Evolutionary conservation across 768 basidiomycete genomes (phyloP).

Genomic region (Tricholoma hemisulphureum): DNA sequence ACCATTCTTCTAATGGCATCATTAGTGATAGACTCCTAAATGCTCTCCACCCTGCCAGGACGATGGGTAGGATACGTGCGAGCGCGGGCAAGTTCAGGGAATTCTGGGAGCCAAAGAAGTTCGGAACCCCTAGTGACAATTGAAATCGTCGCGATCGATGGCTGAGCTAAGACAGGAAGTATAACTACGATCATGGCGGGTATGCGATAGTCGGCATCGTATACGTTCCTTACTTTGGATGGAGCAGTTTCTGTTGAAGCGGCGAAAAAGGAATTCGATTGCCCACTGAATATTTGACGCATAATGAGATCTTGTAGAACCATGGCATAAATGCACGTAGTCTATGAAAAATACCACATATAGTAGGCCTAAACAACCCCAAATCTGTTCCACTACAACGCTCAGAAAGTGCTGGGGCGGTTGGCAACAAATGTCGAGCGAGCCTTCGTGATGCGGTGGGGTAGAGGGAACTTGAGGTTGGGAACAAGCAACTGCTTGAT

Average conservation of each 20-base stretch:
- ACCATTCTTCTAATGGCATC: slow-evolving; percentile 22
- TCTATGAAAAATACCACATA: slow-evolving; percentile 12
- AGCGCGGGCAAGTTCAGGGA: background rate
- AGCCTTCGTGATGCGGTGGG: slow-evolving; percentile 79
- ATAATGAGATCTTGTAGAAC: background rate
- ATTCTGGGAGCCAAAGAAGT: background rate
- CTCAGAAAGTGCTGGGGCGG: slow-evolving; percentile 74
- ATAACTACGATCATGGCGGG: too few relatives aligned
- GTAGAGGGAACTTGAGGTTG: slow-evolving; percentile 94
- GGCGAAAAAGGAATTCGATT: too few relatives aligned
- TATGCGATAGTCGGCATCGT: too few relatives aligned
- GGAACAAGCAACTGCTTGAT: slow-evolving; percentile 94
- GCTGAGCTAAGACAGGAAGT: too few relatives aligned
- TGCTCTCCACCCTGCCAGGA: slow-evolving; percentile 18
- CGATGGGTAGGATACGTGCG: slow-evolving; percentile 3
- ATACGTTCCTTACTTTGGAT: too few relatives aligned
- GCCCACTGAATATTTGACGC: background rate
- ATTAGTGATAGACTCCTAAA: slow-evolving; percentile 20
- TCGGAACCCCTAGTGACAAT: background rate
- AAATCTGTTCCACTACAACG: background rate
- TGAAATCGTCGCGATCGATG: too few relatives aligned
- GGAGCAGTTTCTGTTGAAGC: too few relatives aligned
- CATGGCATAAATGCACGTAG: slow-evolving; percentile 17
- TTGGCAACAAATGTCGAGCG: slow-evolving; percentile 79
- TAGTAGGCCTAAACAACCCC: slow-evolving; percentile 9